Percentiles rank a stretch among this genome's conserved stretches.
These are phyloP conservation scores for Starmerella apis DNA, from an alignment of 805 yeast species.

Conservation along the genomic window DNA sequence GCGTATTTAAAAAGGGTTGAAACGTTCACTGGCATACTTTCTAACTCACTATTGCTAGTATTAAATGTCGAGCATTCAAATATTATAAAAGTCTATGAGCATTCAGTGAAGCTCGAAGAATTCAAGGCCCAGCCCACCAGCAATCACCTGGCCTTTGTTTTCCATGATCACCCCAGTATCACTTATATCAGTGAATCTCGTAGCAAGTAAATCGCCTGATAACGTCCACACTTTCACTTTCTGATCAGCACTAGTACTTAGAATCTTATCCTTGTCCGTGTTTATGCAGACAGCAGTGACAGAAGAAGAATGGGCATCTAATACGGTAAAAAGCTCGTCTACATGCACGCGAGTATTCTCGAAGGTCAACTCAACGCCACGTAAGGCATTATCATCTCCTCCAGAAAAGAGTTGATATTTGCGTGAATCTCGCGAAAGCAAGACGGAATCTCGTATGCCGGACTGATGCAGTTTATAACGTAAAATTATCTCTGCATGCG, in stretches of 20 bases:
- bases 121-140: conserved; percentile 22
- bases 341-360: conserved; percentile 7
- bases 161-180: conserved; percentile 65
- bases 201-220: conserved; percentile 31
- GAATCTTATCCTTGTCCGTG: conserved; percentile 21
- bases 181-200: conserved; percentile 67
- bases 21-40: neutral
- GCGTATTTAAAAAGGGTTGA: too few relatives aligned
- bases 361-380: conserved; percentile 34
- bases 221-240: conserved; percentile 54
- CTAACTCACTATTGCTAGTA: too few relatives aligned
- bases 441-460: conserved; percentile 55
- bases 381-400: conserved; percentile 83
- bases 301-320: conserved; percentile 74
- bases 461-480: conserved; percentile 64
- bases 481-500: conserved; percentile 1
- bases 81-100: neutral
- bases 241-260: conserved; percentile 80
- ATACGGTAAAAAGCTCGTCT: conserved; percentile 28
- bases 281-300: conserved; percentile 50
- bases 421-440: conserved; percentile 27
- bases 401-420: conserved; percentile 44
- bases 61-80: too few relatives aligned
- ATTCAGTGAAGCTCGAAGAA: conserved; percentile 7
- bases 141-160: conserved; percentile 1